Evolutionary conservation across 148 eudicot species (phyloP).

Genomic region (Chenopodium quinoa): DNA sequence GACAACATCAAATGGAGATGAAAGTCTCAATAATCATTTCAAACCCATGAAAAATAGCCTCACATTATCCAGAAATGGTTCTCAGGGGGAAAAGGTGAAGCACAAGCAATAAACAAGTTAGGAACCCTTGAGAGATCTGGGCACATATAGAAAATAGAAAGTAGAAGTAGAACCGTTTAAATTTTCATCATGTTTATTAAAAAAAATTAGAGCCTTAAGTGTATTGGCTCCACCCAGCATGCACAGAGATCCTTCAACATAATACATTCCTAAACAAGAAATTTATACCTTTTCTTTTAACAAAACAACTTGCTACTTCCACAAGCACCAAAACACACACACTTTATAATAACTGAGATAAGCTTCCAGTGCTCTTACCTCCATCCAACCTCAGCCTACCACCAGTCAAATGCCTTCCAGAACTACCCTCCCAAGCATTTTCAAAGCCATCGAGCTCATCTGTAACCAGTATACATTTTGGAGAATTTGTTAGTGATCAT

Average conservation of each 20-base stretch:
- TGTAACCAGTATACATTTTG: conserved; percentile 24
- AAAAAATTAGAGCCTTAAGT: background rate
- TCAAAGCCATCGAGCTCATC: conserved; percentile 81
- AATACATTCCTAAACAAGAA: background rate
- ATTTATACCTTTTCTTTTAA: background rate
- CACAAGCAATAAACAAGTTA: background rate
- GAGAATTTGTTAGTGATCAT: conserved; percentile 9
- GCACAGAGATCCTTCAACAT: background rate
- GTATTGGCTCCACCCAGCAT: background rate
- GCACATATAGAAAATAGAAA: background rate
- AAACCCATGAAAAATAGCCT: too few relatives aligned
- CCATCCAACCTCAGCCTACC: conserved; percentile 46
- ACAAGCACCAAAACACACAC: background rate
- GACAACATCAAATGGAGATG: background rate
- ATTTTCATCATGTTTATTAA: background rate
- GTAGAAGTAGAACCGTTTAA: background rate
- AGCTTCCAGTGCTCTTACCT: conserved; percentile 12
- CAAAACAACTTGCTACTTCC: background rate
- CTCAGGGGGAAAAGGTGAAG: background rate
- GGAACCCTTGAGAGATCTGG: background rate
- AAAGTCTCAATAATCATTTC: background rate
- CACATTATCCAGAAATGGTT: background rate
- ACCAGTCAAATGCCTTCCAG: conserved; percentile 63
- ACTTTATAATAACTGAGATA: background rate
- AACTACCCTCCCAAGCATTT: conserved; percentile 80